These are phyloP conservation scores for Russula emetica DNA, from an alignment of 768 basidiomycete genomes.

Conservation along the genomic window DNA sequence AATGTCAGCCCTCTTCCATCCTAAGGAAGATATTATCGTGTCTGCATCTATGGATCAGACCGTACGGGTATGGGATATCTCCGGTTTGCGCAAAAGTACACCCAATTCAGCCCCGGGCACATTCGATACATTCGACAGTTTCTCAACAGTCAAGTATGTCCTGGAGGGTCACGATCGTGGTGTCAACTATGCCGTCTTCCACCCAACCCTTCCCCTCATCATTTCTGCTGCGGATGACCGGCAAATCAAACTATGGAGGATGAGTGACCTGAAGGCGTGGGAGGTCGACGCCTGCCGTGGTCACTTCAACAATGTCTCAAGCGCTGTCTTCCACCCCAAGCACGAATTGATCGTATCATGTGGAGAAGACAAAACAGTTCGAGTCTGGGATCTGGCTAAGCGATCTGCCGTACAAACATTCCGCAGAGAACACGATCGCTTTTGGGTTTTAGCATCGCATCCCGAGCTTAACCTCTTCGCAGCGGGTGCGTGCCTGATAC, in stretches of 20 bases:
- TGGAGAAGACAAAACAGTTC: conserved; percentile 97
- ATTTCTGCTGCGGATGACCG: conserved; percentile 96
- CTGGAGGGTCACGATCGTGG: conserved; percentile 94
- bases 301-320: conserved; percentile 98
- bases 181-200: conserved; percentile 96
- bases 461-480: conserved; percentile 98
- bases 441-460: conserved; percentile 96
- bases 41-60: conserved; percentile 99
- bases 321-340: conserved; percentile 93
- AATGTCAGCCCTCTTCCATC: conserved; percentile 98
- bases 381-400: conserved; percentile 98
- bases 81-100: conserved; percentile 86
- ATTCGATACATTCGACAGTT: conserved; percentile 85
- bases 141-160: conserved; percentile 96
- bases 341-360: conserved; percentile 97
- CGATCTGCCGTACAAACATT: conserved; percentile 96
- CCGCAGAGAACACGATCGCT: conserved; percentile 92
- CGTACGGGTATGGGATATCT: conserved; percentile 99
- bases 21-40: conserved; percentile 96
- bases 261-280: conserved; percentile 99
- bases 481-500: conserved; percentile 54
- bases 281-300: conserved; percentile 98
- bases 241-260: conserved; percentile 97
- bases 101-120: conserved; percentile 62
- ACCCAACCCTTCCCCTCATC: conserved; percentile 93